phyloP scores from a whole-genome alignment of 805 yeast genomes.

The Monosporozyma siamensis region DNA sequence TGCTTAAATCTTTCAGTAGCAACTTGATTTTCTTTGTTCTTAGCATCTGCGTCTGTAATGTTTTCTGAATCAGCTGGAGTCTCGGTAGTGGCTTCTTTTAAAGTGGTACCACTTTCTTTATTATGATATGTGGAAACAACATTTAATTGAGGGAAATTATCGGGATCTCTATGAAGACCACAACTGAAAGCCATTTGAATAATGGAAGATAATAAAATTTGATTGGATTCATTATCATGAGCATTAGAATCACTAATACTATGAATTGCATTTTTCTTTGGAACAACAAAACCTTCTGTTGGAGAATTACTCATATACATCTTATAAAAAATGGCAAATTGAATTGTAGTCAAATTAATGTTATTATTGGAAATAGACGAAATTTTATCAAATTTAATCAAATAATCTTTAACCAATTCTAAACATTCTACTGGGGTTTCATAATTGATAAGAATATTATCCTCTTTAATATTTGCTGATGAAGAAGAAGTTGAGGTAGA shows the following conservation, averaged over 20 bases:
- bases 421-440: constrained; percentile 25
- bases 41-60: constrained; percentile 2
- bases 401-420: constrained; percentile 21
- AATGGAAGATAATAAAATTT: constrained; percentile 45
- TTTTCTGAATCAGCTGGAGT: constrained; percentile 1
- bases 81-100: constrained; percentile 3
- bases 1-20: constrained; percentile 34
- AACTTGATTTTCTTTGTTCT: constrained; percentile 12
- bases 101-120: constrained; percentile 4
- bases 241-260: constrained; percentile 14
- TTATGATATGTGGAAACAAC: constrained; percentile 17
- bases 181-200: constrained; percentile 59
- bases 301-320: constrained; percentile 48
- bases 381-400: constrained; percentile 29
- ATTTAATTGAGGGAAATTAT: constrained; percentile 37
- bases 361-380: constrained; percentile 28
- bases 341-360: constrained; percentile 37
- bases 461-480: constrained; percentile 23
- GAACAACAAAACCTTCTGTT: constrained; percentile 28
- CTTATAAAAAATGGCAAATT: constrained; percentile 50
- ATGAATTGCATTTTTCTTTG: constrained; percentile 7
- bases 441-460: constrained; percentile 18
- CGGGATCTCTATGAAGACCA: constrained; percentile 64
- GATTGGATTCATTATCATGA: constrained; percentile 49
- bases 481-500: constrained; percentile 14